Percentiles rank a stretch among this genome's conserved stretches.
Conservation (phyloP, 2,329 filamentous ascomycete species). For the Neonectria punicea region DNA sequence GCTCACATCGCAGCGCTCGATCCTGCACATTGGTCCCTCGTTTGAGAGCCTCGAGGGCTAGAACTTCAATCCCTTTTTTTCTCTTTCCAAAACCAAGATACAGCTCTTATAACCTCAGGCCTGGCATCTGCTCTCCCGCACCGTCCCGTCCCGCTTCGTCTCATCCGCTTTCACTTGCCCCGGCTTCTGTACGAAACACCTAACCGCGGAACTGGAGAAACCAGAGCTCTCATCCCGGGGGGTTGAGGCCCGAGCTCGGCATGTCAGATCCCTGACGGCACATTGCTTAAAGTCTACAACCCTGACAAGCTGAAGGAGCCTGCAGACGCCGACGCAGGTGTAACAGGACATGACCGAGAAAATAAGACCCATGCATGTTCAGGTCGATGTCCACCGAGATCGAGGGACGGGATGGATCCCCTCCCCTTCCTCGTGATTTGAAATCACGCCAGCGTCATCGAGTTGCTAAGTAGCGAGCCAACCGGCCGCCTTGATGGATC, state of each 20-base stretch:
- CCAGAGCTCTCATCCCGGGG: no score
- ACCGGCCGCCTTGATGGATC: neutral
- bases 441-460: slow-evolving; percentile 7
- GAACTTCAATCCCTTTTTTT: no score
- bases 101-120: neutral
- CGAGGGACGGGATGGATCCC: neutral
- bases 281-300: neutral
- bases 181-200: no score
- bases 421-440: neutral
- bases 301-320: neutral
- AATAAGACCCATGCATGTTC: neutral
- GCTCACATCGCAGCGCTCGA: neutral
- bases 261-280: neutral
- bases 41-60: neutral
- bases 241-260: neutral
- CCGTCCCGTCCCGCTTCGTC: neutral
- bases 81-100: no score
- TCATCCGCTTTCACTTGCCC: no score
- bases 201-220: no score
- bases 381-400: neutral
- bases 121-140: neutral
- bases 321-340: slow-evolving; percentile 3
- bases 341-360: neutral
- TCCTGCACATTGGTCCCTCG: neutral
- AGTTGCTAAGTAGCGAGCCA: neutral